Conservation (phyloP, 768 basidiomycete species). For the Lyophyllum shimeji region DNA sequence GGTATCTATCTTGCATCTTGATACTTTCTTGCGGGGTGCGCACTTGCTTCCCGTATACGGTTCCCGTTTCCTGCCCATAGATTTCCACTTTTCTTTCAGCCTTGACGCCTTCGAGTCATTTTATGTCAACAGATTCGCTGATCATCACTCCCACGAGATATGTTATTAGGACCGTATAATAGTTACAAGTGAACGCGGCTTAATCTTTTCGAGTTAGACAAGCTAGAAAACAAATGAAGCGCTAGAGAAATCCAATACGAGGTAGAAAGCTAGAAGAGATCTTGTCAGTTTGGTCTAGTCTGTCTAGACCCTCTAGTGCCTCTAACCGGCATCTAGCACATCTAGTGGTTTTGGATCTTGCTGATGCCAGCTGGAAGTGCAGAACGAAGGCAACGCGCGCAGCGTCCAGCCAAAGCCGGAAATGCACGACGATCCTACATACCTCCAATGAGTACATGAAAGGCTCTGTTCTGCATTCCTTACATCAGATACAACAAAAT, state of each 20-base stretch:
- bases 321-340: not conserved
- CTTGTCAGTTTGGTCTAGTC: not conserved
- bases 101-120: not conserved
- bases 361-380: slow-evolving; percentile 25
- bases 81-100: not conserved
- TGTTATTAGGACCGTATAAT: too few species aligned
- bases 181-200: too few species aligned
- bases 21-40: slow-evolving; percentile 27
- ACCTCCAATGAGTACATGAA: not conserved
- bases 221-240: too few species aligned
- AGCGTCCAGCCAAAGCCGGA: slow-evolving; percentile 37
- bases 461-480: not conserved
- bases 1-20: slow-evolving; percentile 15
- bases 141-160: not conserved
- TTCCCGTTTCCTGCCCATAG: not conserved
- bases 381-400: slow-evolving; percentile 30
- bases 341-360: not conserved
- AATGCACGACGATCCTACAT: slow-evolving; percentile 37
- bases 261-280: not conserved
- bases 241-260: not conserved
- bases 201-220: too few species aligned
- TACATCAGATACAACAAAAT: slow-evolving; percentile 39
- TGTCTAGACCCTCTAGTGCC: not conserved
- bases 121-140: not conserved
- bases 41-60: slow-evolving; percentile 19